These are phyloP conservation scores for Lecanosticta acicola DNA, from an alignment of 2,329 filamentous ascomycete species.

Conservation along the genomic window DNA sequence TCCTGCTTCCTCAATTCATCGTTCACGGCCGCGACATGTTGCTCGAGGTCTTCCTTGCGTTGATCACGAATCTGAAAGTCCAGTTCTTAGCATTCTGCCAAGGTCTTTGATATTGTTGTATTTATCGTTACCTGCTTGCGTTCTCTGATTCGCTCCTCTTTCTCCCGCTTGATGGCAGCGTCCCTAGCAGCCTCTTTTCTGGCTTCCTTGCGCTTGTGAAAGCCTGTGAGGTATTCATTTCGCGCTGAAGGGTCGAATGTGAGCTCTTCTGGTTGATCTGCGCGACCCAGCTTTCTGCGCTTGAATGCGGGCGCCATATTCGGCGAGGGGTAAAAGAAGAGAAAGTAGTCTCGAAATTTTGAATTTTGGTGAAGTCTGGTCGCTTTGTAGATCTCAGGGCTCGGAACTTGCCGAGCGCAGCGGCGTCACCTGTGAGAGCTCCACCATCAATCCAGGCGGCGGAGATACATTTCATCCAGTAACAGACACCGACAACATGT, in stretches of 20 bases:
- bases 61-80: slow-evolving; percentile 74
- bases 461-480: no score
- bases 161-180: slow-evolving; percentile 67
- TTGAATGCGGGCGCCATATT: slow-evolving; percentile 5
- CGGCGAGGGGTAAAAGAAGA: slow-evolving; percentile 1
- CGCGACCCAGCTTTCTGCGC: background rate
- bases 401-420: background rate
- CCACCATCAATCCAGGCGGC: no score
- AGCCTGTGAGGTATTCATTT: slow-evolving; percentile 85
- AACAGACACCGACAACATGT: slow-evolving; percentile 2
- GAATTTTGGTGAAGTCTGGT: background rate
- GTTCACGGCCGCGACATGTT: slow-evolving; percentile 74
- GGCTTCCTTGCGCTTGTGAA: slow-evolving; percentile 90
- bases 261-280: slow-evolving; percentile 52
- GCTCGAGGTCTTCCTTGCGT: slow-evolving; percentile 72
- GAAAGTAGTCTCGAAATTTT: background rate
- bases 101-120: no score
- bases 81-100: background rate
- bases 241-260: slow-evolving; percentile 75
- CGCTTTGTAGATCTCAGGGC: background rate
- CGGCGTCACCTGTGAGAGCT: slow-evolving; percentile 3
- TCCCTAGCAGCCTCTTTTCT: slow-evolving; percentile 81
- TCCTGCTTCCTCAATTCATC: slow-evolving; percentile 59
- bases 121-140: slow-evolving; percentile 76
- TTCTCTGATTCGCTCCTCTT: slow-evolving; percentile 67